phyloP scores from a whole-genome alignment of 2,329 filamentous ascomycete species.

The Xenoacremonium recifei region DNA sequence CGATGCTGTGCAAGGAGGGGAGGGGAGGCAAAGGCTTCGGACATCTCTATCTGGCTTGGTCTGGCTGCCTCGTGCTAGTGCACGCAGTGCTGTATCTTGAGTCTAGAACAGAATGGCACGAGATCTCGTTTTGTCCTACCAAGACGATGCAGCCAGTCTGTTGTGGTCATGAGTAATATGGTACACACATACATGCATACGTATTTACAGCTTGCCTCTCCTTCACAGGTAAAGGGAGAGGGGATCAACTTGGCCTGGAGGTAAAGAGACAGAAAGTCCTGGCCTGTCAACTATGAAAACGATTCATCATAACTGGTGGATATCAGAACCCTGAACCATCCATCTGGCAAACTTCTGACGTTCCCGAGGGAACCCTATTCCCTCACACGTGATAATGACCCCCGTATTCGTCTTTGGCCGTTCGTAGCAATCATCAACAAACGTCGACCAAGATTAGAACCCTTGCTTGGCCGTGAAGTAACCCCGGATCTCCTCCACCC shows the following conservation, averaged over 20 bases:
- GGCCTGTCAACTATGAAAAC: neutral
- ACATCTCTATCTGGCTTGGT: too few species aligned
- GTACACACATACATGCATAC: too few species aligned
- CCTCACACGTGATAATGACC: neutral
- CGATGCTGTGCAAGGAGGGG: too few species aligned
- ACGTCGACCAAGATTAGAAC: slow-evolving; percentile 42
- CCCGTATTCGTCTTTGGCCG: neutral
- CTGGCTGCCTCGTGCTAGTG: slow-evolving; percentile 7
- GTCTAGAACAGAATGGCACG: slow-evolving; percentile 15
- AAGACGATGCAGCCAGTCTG: slow-evolving; percentile 21
- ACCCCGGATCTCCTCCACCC: slow-evolving; percentile 60
- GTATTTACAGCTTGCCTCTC: too few species aligned
- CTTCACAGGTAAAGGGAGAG: neutral
- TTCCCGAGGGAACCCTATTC: too few species aligned
- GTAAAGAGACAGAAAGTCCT: slow-evolving; percentile 6
- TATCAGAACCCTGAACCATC: neutral
- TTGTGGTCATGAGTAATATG: slow-evolving; percentile 17
- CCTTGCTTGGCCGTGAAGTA: slow-evolving; percentile 62
- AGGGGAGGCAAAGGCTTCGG: too few species aligned
- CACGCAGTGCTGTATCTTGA: slow-evolving; percentile 20
- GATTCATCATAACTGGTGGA: neutral
- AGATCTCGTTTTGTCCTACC: slow-evolving; percentile 14
- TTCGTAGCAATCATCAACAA: neutral
- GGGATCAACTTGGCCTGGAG: neutral
- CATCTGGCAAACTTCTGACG: too few species aligned